Evolutionary conservation across 2,329 filamentous ascomycete genomes (phyloP), one percentile per base, ranked within the genome.

Genomic region (Xylariaceae sp.): DNA sequence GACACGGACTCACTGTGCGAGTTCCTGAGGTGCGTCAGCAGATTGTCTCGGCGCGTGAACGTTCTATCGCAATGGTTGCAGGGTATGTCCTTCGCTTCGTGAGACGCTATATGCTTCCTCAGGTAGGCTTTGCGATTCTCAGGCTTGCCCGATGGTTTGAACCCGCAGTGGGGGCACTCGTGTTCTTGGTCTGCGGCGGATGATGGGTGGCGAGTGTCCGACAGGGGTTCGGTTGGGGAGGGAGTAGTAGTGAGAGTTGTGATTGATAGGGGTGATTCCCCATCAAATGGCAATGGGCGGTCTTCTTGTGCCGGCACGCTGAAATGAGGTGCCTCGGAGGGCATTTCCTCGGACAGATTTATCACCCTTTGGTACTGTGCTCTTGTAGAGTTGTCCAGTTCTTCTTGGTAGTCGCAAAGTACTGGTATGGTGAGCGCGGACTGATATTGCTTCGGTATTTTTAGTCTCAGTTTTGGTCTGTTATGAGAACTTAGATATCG

Each of bases 11-110:
- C 19, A 5, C 7, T 26, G 10, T 44, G 34, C n/a, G 18, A 18
- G 13, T 7, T 5, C 21, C 19, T 46, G 5, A 37, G 6, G 29
- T 58, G 56, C n/a, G 5, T 13, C 1, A 5, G n/a, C 12, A 49
- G 7, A 19, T 58, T 58, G 19, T 58, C 56, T 18, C 10, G 29
- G 3, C 56, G 56, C 19, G 53, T 51, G 12, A 56, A 58, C 2
- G 2, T n/a, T 1, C 8, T 29, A 0, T 9, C 1, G 30, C 56
- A 58, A 13, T 4, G 4, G 15, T 15, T 3, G 34, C 56, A 58
- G 15, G 0, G 19, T 7, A 0, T 12, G 10, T 6, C 16, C 1
- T 2, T 26, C 10, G 2, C 6, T 6, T 7, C 16, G 10, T 59
- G 54, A 2, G 4, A 30, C 3, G 5, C 3, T 12, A 19, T 15